Conservation (phyloP, 169 alveolate species). For the Cryptosporidium tyzzeri region DNA sequence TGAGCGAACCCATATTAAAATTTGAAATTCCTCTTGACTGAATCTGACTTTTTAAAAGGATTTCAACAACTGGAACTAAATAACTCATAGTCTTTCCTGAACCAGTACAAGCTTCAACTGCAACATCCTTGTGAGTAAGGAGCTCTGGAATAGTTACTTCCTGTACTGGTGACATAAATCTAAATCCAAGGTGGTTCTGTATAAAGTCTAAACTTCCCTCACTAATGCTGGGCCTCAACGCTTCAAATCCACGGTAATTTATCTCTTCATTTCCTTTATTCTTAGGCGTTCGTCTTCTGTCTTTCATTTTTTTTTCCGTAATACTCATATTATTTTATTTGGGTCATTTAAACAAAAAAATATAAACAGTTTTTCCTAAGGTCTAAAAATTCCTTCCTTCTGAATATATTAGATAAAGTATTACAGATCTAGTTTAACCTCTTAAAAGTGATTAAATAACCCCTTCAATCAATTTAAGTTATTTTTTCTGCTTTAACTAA, state of each 20-base stretch:
- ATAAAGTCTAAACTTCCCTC: conserved; percentile 47
- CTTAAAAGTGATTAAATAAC: background rate
- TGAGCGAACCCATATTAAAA: conserved; percentile 85
- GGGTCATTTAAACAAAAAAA: background rate
- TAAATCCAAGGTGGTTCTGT: conserved; percentile 43
- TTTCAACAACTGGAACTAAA: conserved; percentile 86
- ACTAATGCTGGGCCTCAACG: conserved; percentile 14
- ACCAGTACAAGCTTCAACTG: conserved; percentile 93
- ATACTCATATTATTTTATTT: background rate
- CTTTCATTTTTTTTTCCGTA: background rate
- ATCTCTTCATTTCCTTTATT: background rate
- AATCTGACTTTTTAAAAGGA: conserved; percentile 75
- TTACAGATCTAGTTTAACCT: background rate
- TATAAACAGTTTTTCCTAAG: background rate
- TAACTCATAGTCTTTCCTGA: conserved; percentile 92
- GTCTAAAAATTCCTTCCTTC: background rate
- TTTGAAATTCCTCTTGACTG: conserved; percentile 56
- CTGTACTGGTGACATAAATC: conserved; percentile 80
- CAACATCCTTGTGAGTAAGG: conserved; percentile 88
- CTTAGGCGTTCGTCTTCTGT: background rate
- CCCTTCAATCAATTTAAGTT: background rate
- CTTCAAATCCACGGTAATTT: conserved; percentile 14
- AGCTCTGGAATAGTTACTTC: conserved; percentile 82
- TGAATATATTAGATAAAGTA: background rate
- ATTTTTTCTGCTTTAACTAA: background rate